Percentiles rank a stretch among this genome's conserved stretches.
Evolutionary conservation across 2,329 filamentous ascomycete genomes (phyloP).

Genomic region (Pezicula radicicola): DNA sequence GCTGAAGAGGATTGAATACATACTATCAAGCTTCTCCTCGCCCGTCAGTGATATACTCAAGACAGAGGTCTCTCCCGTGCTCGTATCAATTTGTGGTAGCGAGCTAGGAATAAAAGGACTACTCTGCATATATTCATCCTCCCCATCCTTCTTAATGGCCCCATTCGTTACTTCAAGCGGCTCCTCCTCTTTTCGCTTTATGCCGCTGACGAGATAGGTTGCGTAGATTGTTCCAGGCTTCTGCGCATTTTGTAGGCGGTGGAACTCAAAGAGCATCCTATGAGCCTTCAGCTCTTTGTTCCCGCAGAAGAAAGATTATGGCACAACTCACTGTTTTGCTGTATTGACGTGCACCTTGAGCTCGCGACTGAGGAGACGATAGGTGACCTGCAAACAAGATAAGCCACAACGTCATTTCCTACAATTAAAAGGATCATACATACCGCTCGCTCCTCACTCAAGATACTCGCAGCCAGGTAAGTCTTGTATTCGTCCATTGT

Average conservation of each 20-base stretch:
- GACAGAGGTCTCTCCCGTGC: constrained; percentile 48
- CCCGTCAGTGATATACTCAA: constrained; percentile 63
- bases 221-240: constrained; percentile 76
- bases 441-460: constrained; percentile 31
- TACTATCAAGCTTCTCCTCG: constrained; percentile 67
- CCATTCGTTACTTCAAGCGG: constrained; percentile 31
- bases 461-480: constrained; percentile 29
- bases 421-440: constrained; percentile 1
- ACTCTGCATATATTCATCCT: constrained; percentile 65
- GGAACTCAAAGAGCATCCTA: constrained; percentile 86
- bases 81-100: constrained; percentile 49
- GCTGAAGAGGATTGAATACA: constrained; percentile 32
- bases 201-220: constrained; percentile 85
- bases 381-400: constrained; percentile 66
- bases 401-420: constrained; percentile 2
- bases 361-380: constrained; percentile 78
- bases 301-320: not conserved
- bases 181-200: constrained; percentile 41
- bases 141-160: constrained; percentile 47
- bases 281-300: constrained; percentile 7
- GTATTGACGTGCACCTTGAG: constrained; percentile 80
- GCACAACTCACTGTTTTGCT: constrained; percentile 71
- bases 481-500: constrained; percentile 29
- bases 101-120: constrained; percentile 68
- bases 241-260: constrained; percentile 72